phyloP scores from a whole-genome alignment of 352 stramenopile species.

The Phytophthora cactorum region DNA sequence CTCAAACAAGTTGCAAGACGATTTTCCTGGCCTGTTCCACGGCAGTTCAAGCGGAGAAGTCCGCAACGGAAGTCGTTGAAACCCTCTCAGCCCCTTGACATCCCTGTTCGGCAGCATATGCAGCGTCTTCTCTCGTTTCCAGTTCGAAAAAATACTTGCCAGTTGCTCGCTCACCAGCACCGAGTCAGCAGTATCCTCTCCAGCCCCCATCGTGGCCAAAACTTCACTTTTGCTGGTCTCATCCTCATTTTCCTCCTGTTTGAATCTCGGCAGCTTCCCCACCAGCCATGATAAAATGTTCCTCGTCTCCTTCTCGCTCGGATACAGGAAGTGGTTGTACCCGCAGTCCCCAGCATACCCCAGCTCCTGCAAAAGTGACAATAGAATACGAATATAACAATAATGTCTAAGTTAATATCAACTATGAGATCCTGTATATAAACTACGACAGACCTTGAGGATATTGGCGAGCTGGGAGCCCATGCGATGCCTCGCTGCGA shows the following conservation, averaged over 20 bases:
- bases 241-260: slow-evolving; percentile 34
- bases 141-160: slow-evolving; percentile 50
- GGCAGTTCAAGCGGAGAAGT: slow-evolving; percentile 48
- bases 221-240: slow-evolving; percentile 18
- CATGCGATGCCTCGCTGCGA: slow-evolving; percentile 77
- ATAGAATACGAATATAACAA: slow-evolving; percentile 6
- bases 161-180: slow-evolving; percentile 21
- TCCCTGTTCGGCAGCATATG: slow-evolving; percentile 47
- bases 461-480: slow-evolving; percentile 74
- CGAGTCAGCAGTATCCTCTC: not conserved
- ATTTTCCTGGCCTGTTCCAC: slow-evolving; percentile 30
- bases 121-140: slow-evolving; percentile 61
- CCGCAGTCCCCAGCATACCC: slow-evolving; percentile 86
- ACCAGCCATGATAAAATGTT: slow-evolving; percentile 86
- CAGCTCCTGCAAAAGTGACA: slow-evolving; percentile 51
- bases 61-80: slow-evolving; percentile 52
- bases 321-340: slow-evolving; percentile 92
- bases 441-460: slow-evolving; percentile 61
- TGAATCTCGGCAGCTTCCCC: slow-evolving; percentile 64
- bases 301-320: slow-evolving; percentile 81
- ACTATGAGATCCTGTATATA: slow-evolving; percentile 2
- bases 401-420: not conserved
- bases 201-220: not conserved
- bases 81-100: slow-evolving; percentile 48
- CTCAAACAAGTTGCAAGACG: slow-evolving; percentile 38